Base-by-base conservation (phyloP, 2,329 filamentous ascomycete genomes). In the Davidsoniella eucalypti region DNA sequence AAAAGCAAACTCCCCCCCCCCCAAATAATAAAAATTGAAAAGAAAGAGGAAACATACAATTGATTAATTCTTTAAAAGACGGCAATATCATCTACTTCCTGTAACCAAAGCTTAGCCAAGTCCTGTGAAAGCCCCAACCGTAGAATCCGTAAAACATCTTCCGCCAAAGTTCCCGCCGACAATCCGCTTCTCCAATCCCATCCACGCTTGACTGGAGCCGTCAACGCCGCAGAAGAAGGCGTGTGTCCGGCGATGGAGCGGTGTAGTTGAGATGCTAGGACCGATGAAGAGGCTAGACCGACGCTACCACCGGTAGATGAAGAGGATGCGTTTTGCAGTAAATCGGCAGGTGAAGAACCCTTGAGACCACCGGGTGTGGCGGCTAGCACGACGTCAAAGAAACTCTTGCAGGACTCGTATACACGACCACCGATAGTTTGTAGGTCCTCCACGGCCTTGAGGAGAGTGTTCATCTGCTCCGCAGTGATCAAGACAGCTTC, bases 111-210 rank as follows among this genome's bases (percentile, higher is more conserved):
- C 58, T 70, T 73, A 12, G 77, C 82, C 59, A 93, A 65, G 56
- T 92, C 86, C 61, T 74, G 77, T 12, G 85, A 83, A 59, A 94
- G 63, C 2, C 80, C 83, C 47, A 86, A 63, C 56, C 88, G 74
- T 63, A 94, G 61, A 55, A 81, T 73, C 55, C 72, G 71, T 53
- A 94, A 65, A n/a, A 95, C 69, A 55, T 90, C 83, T 44, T 71
- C 70, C 0, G 78, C 83, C 55, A 67, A 78, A 16, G 73, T 76
- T 9, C 69, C 70, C 26, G 74, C 59, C 77, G 69, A 80, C 82
- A 93, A 68, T 80, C 84, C 84, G 63, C 67, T 69, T 57, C 85
- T 69, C 86, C 84, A 88, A 63, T 88, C 81, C 84, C 83, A 87
- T 10, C 78, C 78, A 49, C 82, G 68, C 55, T 75, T 70, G 5